Base-by-base conservation (phyloP, 129 eudicot genomes). In the Silybum marianum region DNA sequence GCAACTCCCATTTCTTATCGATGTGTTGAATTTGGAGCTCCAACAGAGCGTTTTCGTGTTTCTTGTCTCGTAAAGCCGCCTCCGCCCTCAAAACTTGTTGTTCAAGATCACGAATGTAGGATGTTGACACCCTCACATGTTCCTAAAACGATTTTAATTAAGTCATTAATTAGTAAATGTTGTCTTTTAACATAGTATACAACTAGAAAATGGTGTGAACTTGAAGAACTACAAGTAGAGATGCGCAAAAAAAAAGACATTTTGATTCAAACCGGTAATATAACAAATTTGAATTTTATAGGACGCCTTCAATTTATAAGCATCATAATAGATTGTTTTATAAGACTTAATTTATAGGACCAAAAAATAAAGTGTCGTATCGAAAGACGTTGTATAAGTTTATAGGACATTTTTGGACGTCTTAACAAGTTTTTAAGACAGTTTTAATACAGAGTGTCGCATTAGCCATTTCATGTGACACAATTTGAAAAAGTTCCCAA, bases 71-170 rank as follows among this genome's bases (percentile, higher is more conserved):
- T 28, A 87, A 70, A 71, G 82, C 90, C 28, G 91, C 88, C 87
- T 92, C 97, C 0, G 89, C 72, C 80, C 78, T 88, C n/a, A 90
- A 72, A 58, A 87, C 89, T 80, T 77, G 84, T 73, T 79, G 81
- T 80, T 90, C 87, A 32, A 92, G 97, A 39, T 88, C 86, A 75
- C 79, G 74, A 62, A 92, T 73, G 23, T 79, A 78, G 22, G 78
- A 36, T 65, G 75, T 36, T 22, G 87, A 81, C 78, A 88, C 84
- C 83, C 28, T 72, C 69, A 85, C 70, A 71, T 71, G 75, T 18
- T 90, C 91, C 91, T 86, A 81, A 13, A 77, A 83, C 18, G 21
- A 71, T 28, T 19, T 65, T 65, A 58, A 19, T 16, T 5, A 83
- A 38, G n/a, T 36, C 51, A 28, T 28, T n/a, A 26, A 69, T 65